A percentile compares a stretch with the other conserved stretches of the same genome.
phyloP scores from a whole-genome alignment of 257 asterid genomes.

The Salvia hispanica region DNA sequence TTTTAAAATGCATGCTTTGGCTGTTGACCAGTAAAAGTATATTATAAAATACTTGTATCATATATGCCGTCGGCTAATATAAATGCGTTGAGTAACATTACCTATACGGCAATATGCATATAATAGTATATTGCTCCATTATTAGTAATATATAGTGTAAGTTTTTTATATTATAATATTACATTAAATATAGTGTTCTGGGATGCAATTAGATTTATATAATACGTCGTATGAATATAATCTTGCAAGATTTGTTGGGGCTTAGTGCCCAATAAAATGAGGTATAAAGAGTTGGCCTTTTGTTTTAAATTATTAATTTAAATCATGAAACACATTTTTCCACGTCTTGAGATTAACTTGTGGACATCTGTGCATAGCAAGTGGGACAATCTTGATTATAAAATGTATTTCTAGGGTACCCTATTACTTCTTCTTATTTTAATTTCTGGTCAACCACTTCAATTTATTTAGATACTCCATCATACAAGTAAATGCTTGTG shows the following conservation, averaged over 20 bases:
- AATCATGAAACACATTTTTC: conserved; percentile 29
- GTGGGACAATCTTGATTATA: conserved; percentile 6
- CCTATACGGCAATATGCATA: too few species aligned
- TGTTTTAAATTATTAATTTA: conserved; percentile 16
- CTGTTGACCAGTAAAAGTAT: too few species aligned
- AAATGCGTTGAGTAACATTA: too few species aligned
- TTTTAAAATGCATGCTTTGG: too few species aligned
- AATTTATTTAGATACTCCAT: too few species aligned
- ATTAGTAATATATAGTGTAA: too few species aligned
- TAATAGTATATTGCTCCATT: too few species aligned
- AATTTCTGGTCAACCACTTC: neutral
- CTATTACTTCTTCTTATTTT: neutral
- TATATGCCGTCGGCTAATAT: too few species aligned
- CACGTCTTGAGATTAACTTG: conserved; percentile 24
- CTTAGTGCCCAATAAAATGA: neutral
- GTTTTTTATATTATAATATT: too few species aligned
- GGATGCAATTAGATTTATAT: neutral
- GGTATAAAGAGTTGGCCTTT: conserved; percentile 7
- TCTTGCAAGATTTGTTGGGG: neutral
- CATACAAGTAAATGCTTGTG: too few species aligned
- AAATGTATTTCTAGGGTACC: conserved; percentile 7
- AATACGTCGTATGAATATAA: neutral
- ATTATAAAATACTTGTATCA: too few species aligned
- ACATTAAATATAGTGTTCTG: neutral
- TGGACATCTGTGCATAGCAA: neutral